Conservation (phyloP, 2,329 filamentous ascomycete genomes). For the Nemania sp. region DNA sequence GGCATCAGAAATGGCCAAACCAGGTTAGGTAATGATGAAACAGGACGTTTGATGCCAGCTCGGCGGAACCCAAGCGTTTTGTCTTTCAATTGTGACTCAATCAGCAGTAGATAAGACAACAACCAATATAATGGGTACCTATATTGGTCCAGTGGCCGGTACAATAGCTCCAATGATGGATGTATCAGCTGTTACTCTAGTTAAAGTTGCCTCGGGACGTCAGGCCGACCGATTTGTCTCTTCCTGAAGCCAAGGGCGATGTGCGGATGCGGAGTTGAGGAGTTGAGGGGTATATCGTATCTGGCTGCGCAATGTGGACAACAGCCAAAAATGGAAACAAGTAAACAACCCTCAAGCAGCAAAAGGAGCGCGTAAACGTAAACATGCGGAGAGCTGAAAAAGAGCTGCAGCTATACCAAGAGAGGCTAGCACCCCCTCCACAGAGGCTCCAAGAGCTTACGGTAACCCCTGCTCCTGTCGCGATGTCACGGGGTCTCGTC, state of each 20-base stretch:
- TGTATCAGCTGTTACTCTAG: not conserved
- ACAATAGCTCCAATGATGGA: not conserved
- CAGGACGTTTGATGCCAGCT: conserved; percentile 14
- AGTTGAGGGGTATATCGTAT: conserved; percentile 26
- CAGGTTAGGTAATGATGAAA: conserved; percentile 9
- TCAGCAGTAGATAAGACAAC: not conserved
- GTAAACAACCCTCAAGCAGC: conserved; percentile 23
- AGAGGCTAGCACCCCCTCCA: conserved; percentile 14
- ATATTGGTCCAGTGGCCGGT: too few species aligned
- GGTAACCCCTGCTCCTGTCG: conserved; percentile 22
- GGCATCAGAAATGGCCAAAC: not conserved
- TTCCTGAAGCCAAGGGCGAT: conserved; percentile 14
- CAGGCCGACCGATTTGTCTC: not conserved
- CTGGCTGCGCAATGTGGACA: not conserved
- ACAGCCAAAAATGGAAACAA: conserved; percentile 27
- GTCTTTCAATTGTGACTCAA: not conserved
- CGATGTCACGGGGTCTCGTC: conserved; percentile 31
- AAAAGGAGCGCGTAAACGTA: conserved; percentile 11
- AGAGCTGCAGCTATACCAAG: conserved; percentile 20
- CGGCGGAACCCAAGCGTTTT: not conserved
- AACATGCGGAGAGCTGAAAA: conserved; percentile 1
- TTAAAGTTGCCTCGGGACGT: not conserved
- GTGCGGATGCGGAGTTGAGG: too few species aligned
- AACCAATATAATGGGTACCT: not conserved
- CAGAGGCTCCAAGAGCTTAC: conserved; percentile 13